Evolutionary conservation across 768 basidiomycete genomes (phyloP).

Genomic region (Boletus insuetus): DNA sequence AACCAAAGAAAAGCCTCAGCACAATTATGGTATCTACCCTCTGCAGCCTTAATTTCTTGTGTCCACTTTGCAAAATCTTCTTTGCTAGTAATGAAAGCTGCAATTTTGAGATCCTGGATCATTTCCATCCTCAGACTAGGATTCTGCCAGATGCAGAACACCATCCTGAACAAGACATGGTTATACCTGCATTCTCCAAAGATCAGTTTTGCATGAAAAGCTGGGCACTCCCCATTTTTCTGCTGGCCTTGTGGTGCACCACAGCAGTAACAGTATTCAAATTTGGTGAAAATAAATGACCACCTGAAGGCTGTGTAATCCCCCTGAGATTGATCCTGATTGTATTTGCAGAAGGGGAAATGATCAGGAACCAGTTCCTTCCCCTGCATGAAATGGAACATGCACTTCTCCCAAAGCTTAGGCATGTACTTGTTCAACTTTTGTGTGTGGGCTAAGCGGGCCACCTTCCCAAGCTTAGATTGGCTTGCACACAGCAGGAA

Average conservation of each 20-base stretch:
- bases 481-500: no score
- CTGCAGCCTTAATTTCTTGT: background rate
- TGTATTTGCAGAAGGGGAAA: background rate
- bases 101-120: background rate
- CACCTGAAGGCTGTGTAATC: background rate
- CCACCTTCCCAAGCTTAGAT: background rate
- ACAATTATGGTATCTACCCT: constrained; percentile 1
- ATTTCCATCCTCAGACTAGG: background rate
- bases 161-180: background rate
- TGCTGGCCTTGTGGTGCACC: background rate
- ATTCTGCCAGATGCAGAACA: constrained; percentile 1
- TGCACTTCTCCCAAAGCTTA: background rate
- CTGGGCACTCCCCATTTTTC: no score
- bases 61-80: background rate
- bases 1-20: background rate
- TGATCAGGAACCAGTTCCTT: background rate
- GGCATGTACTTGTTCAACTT: no score
- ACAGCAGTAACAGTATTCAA: background rate
- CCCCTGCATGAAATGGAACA: background rate
- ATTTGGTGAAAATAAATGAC: background rate
- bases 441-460: background rate
- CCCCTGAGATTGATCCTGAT: background rate
- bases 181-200: background rate
- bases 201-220: background rate
- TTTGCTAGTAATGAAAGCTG: background rate